Base-by-base conservation (phyloP, 768 basidiomycete genomes). In the Mycena galopus region DNA sequence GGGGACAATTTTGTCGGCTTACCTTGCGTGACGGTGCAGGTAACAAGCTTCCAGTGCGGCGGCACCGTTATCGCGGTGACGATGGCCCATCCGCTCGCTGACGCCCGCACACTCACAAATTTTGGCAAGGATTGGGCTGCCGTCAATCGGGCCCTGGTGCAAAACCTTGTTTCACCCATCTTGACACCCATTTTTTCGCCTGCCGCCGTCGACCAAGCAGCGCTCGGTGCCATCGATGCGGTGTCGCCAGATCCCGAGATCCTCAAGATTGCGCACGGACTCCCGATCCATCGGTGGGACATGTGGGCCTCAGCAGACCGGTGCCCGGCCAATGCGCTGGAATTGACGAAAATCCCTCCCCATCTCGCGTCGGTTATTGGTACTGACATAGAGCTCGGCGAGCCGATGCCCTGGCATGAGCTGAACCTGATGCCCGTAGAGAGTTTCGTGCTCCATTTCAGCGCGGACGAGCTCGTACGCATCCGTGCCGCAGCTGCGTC, bases 101-200 rank as follows among this genome's bases (percentile, higher is more conserved):
- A 85, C 67, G 84, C 83, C 12, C 82, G 81, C 37, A 77, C 82
- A 1, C 63, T 85, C 65, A 59, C 78, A 17, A 76, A 74, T 10
- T 85, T 85, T 65, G 73, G 79, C 25, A 77, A 79, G 19, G 80
- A 82, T 67, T 85, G 84, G 84, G 79, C 80, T 21, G 62, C 74
- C 2, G 69, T 80, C 19, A 75, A 81, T 39, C 76, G 81, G 27
- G 77, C 78, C 2, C 61, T 77, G 2, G 17, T 67, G 32, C 59
- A n/a, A 5, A 62, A 69, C 21, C 61, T 23, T 17, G 29, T 69
- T 2, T 14, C 56, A 1, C 77, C 79, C 25, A 23, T 53, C 16
- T 63, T 80, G 23, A 25, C 56, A 1, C 82, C 81, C 10, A 47
- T 79, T 4, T 83, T 83, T 67, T 75, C 79, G 27, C 83, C 83